Base-by-base conservation (phyloP, 192 early-diverging fungal genomes). In the Coemansia sp. region DNA sequence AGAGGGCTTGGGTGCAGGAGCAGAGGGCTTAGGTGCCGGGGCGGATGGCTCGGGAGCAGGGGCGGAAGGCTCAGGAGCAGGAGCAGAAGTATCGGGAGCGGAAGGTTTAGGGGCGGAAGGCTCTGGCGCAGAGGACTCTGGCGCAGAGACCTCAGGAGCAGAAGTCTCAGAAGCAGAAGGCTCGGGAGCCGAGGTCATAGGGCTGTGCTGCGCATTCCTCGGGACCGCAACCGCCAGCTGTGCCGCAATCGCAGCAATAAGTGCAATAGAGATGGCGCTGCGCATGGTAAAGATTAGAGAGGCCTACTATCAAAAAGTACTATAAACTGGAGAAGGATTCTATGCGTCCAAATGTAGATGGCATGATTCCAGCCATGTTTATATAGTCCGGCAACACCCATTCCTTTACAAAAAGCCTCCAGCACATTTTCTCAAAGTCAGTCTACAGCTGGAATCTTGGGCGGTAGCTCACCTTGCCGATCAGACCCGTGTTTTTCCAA, bases 231-330 rank as follows among this genome's bases (percentile, higher is more conserved):
- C 21, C 30, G 49, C 65, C 7, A 45, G 28, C 33, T 60, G 57
- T 31, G 52, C 65, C 7, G 65, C 52, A 34, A 68, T 38, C 13
- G 54, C 65, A 14, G 54, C 65, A 44, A 68, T 8, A 36, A 60
- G 22, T 3, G 56, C 57, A 47, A 68, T 31, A 19, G 65, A 60
- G 30, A 58, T 47, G 25, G 47, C 30, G 34, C 34, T 33, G 34
- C 64, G 64, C 64, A 66, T 66, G 22, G 25, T 59, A 44, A 38
- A 37, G 25, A 25, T 44, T 31, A 27, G 13, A 26, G 22, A 12
- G 28, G 29, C 44, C 5, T 17, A 50, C 3, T 11, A 19, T 16
- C 19, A 47, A 18, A 31, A 28, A 19, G n/a, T 18, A 37, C 27
- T 48, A 48, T 8, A 41, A 41, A 10, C 12, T 41, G 18, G 12